A percentile compares a stretch with the other conserved stretches of the same genome.
These are phyloP conservation scores for Xylaria hypoxylon DNA, from an alignment of 2,329 filamentous ascomycete species.

Conservation along the genomic window DNA sequence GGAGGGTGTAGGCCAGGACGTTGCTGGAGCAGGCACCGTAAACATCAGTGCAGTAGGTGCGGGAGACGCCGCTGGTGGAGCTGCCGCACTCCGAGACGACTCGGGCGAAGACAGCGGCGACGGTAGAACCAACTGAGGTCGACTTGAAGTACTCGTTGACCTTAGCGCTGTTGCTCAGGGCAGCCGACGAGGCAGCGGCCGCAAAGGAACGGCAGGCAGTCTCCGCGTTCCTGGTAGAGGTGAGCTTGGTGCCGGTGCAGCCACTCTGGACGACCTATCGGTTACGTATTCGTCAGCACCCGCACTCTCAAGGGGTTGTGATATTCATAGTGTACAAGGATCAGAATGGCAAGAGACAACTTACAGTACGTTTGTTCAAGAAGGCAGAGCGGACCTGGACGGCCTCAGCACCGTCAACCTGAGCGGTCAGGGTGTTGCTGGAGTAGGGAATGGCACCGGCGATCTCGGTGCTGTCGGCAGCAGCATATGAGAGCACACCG, in stretches of 20 bases:
- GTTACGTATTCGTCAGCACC: slow-evolving; percentile 14
- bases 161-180: slow-evolving; percentile 71
- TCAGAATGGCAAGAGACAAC: slow-evolving; percentile 5
- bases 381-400: slow-evolving; percentile 62
- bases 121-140: slow-evolving; percentile 53
- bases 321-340: neutral
- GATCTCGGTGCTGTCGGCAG: slow-evolving; percentile 63
- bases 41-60: slow-evolving; percentile 70
- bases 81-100: slow-evolving; percentile 68
- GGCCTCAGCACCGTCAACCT: slow-evolving; percentile 68
- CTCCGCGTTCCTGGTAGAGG: slow-evolving; percentile 63
- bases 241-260: slow-evolving; percentile 63
- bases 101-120: slow-evolving; percentile 54
- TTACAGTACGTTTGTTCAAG: slow-evolving; percentile 61
- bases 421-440: slow-evolving; percentile 68
- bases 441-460: slow-evolving; percentile 66
- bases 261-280: slow-evolving; percentile 58
- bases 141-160: slow-evolving; percentile 74
- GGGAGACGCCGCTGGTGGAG: slow-evolving; percentile 59
- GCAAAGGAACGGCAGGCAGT: slow-evolving; percentile 66
- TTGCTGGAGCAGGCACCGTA: slow-evolving; percentile 62
- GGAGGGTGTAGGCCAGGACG: slow-evolving; percentile 72
- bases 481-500: slow-evolving; percentile 68
- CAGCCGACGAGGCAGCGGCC: slow-evolving; percentile 61
- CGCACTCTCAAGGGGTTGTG: neutral